These are phyloP conservation scores for Syncephalastrum monosporum DNA, from an alignment of 371 early-diverging fungal species.

Conservation along the genomic window DNA sequence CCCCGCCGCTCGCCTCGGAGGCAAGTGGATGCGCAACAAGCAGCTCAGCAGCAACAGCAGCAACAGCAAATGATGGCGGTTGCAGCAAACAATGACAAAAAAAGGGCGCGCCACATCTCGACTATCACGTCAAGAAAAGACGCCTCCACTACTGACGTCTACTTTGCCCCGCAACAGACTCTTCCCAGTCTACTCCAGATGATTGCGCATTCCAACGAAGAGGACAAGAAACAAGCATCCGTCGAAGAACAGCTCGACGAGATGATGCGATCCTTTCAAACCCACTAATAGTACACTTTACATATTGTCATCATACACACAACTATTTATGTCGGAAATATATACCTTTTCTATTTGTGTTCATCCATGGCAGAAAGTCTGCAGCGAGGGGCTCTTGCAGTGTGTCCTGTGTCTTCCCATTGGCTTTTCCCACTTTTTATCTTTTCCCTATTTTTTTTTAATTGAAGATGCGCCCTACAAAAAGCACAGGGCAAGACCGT, in stretches of 20 bases:
- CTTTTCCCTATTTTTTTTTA: too few species aligned
- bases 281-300: too few species aligned
- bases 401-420: too few species aligned
- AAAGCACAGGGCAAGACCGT: too few species aligned
- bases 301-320: too few species aligned
- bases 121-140: slow-evolving; percentile 11
- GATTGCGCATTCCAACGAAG: slow-evolving; percentile 15
- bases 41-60: slow-evolving; percentile 9
- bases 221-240: slow-evolving; percentile 10
- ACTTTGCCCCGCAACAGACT: slow-evolving; percentile 24
- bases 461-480: too few species aligned
- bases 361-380: too few species aligned
- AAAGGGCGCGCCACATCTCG: slow-evolving; percentile 16
- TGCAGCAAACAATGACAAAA: slow-evolving; percentile 5
- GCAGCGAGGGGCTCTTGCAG: too few species aligned
- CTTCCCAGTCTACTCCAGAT: slow-evolving; percentile 24
- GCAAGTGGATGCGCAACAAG: slow-evolving; percentile 6
- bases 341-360: too few species aligned
- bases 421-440: too few species aligned
- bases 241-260: slow-evolving; percentile 26
- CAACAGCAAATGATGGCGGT: background rate
- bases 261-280: slow-evolving; percentile 20
- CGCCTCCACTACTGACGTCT: slow-evolving; percentile 24
- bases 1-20: slow-evolving; percentile 29
- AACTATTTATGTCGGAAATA: too few species aligned